Percentiles rank a stretch among this genome's conserved stretches.
These are phyloP conservation scores for Quercus lobata DNA, from an alignment of 331 rosid species.

Conservation along the genomic window DNA sequence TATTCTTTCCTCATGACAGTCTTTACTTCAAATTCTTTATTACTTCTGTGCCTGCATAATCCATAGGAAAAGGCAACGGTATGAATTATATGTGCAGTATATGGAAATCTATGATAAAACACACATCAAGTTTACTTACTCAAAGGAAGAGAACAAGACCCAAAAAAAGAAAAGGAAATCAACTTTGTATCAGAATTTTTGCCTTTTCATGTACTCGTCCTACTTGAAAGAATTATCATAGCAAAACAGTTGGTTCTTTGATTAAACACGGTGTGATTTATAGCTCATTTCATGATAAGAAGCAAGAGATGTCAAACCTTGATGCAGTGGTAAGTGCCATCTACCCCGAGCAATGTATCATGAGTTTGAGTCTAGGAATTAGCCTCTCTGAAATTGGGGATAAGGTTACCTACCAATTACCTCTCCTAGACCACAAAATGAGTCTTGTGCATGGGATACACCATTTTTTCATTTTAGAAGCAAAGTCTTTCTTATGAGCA, in stretches of 20 bases:
- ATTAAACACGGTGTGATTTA: background rate
- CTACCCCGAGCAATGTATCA: too few relatives aligned
- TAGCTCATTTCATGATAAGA: background rate
- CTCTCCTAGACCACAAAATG: too few relatives aligned
- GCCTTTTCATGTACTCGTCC: background rate
- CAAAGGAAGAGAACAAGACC: background rate
- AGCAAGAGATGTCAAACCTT: background rate
- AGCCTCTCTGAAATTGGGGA: too few relatives aligned
- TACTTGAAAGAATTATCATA: background rate
- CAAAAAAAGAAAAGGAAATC: background rate
- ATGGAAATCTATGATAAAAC: background rate
- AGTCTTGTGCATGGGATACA: too few relatives aligned
- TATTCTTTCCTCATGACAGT: too few relatives aligned
- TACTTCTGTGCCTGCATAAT: background rate
- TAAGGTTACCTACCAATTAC: too few relatives aligned
- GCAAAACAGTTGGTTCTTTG: background rate
- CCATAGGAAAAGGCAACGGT: background rate
- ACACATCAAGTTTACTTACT: background rate
- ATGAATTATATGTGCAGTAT: background rate
- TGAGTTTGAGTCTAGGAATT: too few relatives aligned
- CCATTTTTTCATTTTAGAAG: too few relatives aligned
- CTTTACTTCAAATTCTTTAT: background rate
- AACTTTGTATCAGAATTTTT: background rate
- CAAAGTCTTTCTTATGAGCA: too few relatives aligned
- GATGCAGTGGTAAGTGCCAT: too few relatives aligned